Conservation (phyloP, 2,329 filamentous ascomycete species). For the Fusarium tupiense region DNA sequence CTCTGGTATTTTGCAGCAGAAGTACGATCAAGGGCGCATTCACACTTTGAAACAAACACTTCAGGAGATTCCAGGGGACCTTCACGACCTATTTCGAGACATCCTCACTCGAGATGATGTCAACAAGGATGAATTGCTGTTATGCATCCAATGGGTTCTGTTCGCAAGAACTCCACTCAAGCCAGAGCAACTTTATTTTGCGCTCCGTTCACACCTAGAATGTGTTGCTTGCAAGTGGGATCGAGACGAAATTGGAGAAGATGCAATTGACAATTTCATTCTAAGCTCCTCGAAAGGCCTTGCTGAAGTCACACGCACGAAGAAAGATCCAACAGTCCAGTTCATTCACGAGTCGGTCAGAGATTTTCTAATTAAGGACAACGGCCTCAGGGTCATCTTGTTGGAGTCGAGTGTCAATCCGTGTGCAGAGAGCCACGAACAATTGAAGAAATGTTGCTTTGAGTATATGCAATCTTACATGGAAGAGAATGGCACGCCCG, state of each 20-base stretch:
- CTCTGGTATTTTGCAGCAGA: constrained; percentile 50
- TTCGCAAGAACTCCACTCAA: constrained; percentile 57
- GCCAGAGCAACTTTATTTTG: constrained; percentile 55
- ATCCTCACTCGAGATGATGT: constrained; percentile 59
- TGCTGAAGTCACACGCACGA: constrained; percentile 49
- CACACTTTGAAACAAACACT: constrained; percentile 43
- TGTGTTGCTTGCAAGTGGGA: constrained; percentile 24
- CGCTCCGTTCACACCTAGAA: not conserved
- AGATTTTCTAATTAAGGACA: constrained; percentile 55
- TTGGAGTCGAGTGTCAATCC: not conserved
- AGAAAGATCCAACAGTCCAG: constrained; percentile 47
- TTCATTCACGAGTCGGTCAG: constrained; percentile 62
- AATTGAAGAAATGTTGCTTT: constrained; percentile 14
- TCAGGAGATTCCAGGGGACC: constrained; percentile 47
- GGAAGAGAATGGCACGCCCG: not conserved
- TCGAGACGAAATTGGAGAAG: constrained; percentile 18
- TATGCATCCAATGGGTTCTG: constrained; percentile 63
- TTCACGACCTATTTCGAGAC: constrained; percentile 60
- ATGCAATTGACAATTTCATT: constrained; percentile 48
- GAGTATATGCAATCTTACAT: not conserved
- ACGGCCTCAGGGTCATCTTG: constrained; percentile 39
- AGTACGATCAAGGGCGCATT: constrained; percentile 42
- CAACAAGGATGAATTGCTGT: constrained; percentile 51
- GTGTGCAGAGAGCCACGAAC: not conserved
- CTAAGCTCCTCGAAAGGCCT: constrained; percentile 57